Conservation (phyloP, 2,329 filamentous ascomycete species). For the Neonectria magnoliae region DNA sequence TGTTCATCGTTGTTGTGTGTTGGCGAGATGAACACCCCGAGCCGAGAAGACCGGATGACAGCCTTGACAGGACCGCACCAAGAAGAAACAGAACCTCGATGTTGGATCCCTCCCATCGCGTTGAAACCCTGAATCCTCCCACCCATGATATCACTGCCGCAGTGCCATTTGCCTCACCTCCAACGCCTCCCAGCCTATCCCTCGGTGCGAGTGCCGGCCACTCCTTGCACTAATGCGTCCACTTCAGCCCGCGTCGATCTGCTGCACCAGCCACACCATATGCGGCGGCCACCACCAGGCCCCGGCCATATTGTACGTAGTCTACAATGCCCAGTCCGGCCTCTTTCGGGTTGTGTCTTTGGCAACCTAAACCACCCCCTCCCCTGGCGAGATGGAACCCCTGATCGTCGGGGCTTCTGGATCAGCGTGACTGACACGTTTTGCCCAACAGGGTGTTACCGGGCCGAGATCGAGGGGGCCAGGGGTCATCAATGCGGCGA, state of each 20-base stretch:
- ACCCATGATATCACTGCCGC: constrained; percentile 16
- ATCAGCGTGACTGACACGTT: constrained; percentile 32
- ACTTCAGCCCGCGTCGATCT: constrained; percentile 36
- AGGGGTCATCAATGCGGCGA: constrained; percentile 34
- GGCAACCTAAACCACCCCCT: neutral
- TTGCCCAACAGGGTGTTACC: constrained; percentile 28
- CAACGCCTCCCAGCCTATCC: constrained; percentile 31
- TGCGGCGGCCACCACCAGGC: neutral
- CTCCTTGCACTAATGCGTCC: constrained; percentile 41
- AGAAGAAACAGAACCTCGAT: constrained; percentile 2
- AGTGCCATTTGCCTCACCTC: constrained; percentile 12
- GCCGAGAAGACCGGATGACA: neutral
- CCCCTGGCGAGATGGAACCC: constrained; percentile 25
- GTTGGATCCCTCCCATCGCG: constrained; percentile 5
- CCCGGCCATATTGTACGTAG: no score
- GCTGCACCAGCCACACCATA: constrained; percentile 15
- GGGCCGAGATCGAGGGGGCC: constrained; percentile 34
- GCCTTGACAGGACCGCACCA: constrained; percentile 3
- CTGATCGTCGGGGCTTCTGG: constrained; percentile 22
- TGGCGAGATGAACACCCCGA: neutral
- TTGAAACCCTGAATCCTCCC: constrained; percentile 9
- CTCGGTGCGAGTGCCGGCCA: constrained; percentile 27
- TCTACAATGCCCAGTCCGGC: neutral
- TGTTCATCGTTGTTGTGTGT: neutral
- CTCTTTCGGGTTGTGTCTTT: constrained; percentile 15